Conservation (phyloP, 345 rosid genomes). For the Populus simonii region DNA sequence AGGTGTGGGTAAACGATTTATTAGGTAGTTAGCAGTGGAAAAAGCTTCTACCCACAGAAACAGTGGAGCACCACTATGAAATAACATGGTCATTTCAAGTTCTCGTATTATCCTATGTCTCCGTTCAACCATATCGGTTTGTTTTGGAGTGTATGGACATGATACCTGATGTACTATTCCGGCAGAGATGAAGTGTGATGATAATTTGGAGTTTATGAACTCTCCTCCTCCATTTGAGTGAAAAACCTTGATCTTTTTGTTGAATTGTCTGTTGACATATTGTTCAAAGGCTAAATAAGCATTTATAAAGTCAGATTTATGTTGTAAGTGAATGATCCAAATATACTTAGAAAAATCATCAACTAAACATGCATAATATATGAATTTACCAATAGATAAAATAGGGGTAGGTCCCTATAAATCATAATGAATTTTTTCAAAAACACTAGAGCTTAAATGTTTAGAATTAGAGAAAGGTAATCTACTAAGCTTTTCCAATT, state of each 20-base stretch:
- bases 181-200: background rate
- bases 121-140: slow-evolving; percentile 9
- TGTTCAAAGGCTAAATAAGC: slow-evolving; percentile 8
- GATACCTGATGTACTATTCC: background rate
- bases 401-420: slow-evolving; percentile 12
- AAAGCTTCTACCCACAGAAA: slow-evolving; percentile 6
- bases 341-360: slow-evolving; percentile 5
- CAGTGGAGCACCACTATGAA: background rate
- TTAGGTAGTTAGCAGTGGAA: background rate
- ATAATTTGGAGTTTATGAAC: background rate
- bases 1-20: background rate
- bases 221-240: background rate
- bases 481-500: background rate
- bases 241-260: slow-evolving; percentile 8
- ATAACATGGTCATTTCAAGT: slow-evolving; percentile 12
- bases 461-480: background rate
- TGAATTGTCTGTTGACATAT: slow-evolving; percentile 9
- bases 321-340: background rate
- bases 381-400: background rate
- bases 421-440: slow-evolving; percentile 17
- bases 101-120: background rate
- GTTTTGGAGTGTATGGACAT: background rate
- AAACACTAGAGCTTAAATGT: background rate
- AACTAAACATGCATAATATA: no score
- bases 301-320: slow-evolving; percentile 10